Evolutionary conservation across 345 rosid genomes (phyloP).

Genomic region (Lepidium aucheri): DNA sequence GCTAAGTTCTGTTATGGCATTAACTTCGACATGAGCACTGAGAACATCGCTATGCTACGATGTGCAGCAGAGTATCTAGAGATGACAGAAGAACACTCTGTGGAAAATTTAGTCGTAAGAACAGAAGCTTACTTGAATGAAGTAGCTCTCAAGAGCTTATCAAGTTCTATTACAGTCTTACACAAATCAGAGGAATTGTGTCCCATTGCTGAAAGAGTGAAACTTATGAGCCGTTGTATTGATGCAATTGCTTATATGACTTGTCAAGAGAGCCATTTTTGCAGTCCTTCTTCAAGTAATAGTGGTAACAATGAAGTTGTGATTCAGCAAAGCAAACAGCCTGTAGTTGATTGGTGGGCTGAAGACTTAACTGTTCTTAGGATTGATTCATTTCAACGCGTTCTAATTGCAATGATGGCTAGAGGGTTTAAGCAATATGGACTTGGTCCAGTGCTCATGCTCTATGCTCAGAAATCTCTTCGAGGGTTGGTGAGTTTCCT

Average conservation of each 20-base stretch:
- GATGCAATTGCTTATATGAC: conserved; percentile 71
- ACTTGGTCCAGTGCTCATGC: conserved; percentile 91
- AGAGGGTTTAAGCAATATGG: conserved; percentile 81
- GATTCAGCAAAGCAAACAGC: conserved; percentile 33
- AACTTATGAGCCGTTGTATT: conserved; percentile 63
- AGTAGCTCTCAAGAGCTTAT: conserved; percentile 63
- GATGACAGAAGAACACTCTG: conserved; percentile 77
- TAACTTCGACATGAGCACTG: conserved; percentile 69
- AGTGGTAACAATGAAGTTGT: conserved; percentile 29
- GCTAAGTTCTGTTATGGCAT: conserved; percentile 93
- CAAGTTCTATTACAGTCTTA: conserved; percentile 60
- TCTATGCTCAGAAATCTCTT: conserved; percentile 84
- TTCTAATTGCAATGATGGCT: conserved; percentile 70
- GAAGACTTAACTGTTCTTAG: conserved; percentile 75
- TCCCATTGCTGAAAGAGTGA: conserved; percentile 70
- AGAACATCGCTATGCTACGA: conserved; percentile 70
- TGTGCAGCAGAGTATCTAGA: conserved; percentile 84
- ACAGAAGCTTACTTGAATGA: conserved; percentile 72
- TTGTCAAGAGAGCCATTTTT: conserved; percentile 67
- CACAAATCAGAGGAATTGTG: conserved; percentile 45
- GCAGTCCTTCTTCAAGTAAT: conserved; percentile 33
- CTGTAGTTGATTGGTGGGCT: conserved; percentile 90
- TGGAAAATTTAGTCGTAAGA: conserved; percentile 63
- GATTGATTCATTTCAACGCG: conserved; percentile 76
- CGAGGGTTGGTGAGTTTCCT: conserved; percentile 84